Evolutionary conservation across 176 grass and related monocot genomes (phyloP), one percentile per base, ranked within the genome.

Genomic region (Triticum urartu): DNA sequence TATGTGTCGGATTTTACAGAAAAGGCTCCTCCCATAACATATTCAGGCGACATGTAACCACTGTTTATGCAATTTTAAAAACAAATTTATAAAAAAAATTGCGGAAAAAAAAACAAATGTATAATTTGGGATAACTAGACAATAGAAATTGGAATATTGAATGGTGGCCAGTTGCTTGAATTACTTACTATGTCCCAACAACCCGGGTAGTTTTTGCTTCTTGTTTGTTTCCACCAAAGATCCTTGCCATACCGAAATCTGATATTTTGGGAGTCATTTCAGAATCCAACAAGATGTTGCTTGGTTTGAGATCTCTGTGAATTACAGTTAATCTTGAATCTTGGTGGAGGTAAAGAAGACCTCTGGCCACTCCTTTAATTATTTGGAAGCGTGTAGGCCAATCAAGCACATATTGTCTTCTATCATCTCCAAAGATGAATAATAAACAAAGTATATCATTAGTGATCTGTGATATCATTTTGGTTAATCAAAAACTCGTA

Each of bases 11-110:
- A 89, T 54, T 91, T 94, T 26, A 86, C 68, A 39, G 89, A 94
- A 87, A 91, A 88, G n/a, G 61, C 9, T 1, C 92, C 92, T 1
- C 68, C 38, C 89, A 71, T 91, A 20, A 62, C 89, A 83, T 94
- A 94, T 74, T 94, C 89, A 18, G 92, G 92, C 22, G 92, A 87
- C 92, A 94, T 91, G 43, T 94, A 91, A 22, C 92, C 87, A 9
- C 89, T 94, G 39, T 26, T 81, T 74, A 21, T 18, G 21, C 3
- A 58, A 58, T 58, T 58, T 6, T 28, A 58, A 58, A 6, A 58
- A 58, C 54, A 20, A 8, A 58, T 58, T 2, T 3, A 58, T 21
- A 58, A 8, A 58, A 58, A 6, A 58, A 58, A 28, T 28, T 28
- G 26, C 1, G 26, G 26, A 28, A 28, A 28, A 58, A 58, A 58